Conservation (phyloP, 441 rosid species). For the Francoa sonchifolia region DNA sequence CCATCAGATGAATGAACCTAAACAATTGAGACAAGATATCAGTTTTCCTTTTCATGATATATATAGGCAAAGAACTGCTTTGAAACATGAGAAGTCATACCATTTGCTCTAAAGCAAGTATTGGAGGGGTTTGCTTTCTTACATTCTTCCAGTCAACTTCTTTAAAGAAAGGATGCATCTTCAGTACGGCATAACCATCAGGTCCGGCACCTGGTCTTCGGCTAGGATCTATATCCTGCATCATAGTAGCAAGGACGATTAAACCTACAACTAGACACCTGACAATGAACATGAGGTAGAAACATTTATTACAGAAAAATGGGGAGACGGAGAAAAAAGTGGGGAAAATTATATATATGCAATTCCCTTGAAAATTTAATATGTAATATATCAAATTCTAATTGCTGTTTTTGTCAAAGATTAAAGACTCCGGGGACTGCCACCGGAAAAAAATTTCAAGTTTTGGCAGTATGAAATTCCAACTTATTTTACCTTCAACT, state of each 20-base stretch:
- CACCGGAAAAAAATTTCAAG: too few species aligned
- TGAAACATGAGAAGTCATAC: too few species aligned
- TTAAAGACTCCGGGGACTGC: too few species aligned
- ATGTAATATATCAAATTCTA: too few species aligned
- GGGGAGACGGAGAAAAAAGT: neutral
- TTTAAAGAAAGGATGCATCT: slow-evolving; percentile 81
- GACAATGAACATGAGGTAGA: neutral
- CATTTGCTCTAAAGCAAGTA: slow-evolving; percentile 53
- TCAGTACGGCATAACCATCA: slow-evolving; percentile 70
- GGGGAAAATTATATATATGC: too few species aligned
- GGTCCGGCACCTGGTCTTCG: slow-evolving; percentile 93
- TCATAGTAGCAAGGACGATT: slow-evolving; percentile 13
- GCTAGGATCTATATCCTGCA: slow-evolving; percentile 80
- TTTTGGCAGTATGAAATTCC: too few species aligned
- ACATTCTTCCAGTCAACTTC: slow-evolving; percentile 78
- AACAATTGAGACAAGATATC: neutral
- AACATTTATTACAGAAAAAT: neutral
- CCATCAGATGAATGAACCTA: slow-evolving; percentile 12
- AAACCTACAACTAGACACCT: slow-evolving; percentile 5
- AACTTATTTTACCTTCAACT: too few species aligned
- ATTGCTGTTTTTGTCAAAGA: too few species aligned
- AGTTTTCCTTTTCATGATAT: neutral
- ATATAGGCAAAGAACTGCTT: too few species aligned
- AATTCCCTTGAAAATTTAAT: too few species aligned
- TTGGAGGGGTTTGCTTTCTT: slow-evolving; percentile 73